Base-by-base conservation (phyloP, 2,329 filamentous ascomycete species). In the Fusarium ambrosium region DNA sequence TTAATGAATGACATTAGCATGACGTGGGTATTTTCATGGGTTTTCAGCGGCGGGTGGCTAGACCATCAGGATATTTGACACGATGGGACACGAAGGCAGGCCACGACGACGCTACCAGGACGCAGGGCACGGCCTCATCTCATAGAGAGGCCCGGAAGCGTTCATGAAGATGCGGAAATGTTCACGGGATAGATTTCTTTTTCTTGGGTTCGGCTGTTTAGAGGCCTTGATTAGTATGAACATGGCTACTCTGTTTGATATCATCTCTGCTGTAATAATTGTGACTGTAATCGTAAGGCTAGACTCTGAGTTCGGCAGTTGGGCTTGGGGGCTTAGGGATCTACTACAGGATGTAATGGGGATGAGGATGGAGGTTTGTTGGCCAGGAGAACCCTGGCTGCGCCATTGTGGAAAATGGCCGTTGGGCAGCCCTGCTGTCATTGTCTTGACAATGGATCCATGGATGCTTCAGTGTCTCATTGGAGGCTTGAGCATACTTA, bases 181-280 rank as follows among this genome's bases (percentile, higher is more conserved):
- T 79, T 80, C 73, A 79, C 77, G 76, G 77, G 75, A 82, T 82
- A 82, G 81, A 82, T 78, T 80, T 77, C 76, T 79, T 73, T 76
- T 77, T 76, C 62, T 73, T 78, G 72, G 72, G 75, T 70, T 69
- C 56, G 71, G 73, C 70, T 72, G 20, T 48, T 64, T 65, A 74
- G 65, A 78, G 75, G 69, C 70, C 71, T 74, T 79, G 64, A 73
- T 71, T 75, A 75, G 77, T 74, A 73, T 69, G 76, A 77, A 79
- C 64, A 78, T 75, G 73, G 70, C 55, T 36, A 22, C 62, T 58
- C 56, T 37, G 32, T 61, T 61, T 60, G 55, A 58, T 36, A 58
- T 55, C 48, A 55, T 53, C 2, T n/a, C 13, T 56, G n/a, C 20
- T 56, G 51, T 34, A 24, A 55, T 58, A 14, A n/a, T 53, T 10